Base-by-base conservation (phyloP, 495 filamentous ascomycete genomes). In the Saxophila tyrrhenica region DNA sequence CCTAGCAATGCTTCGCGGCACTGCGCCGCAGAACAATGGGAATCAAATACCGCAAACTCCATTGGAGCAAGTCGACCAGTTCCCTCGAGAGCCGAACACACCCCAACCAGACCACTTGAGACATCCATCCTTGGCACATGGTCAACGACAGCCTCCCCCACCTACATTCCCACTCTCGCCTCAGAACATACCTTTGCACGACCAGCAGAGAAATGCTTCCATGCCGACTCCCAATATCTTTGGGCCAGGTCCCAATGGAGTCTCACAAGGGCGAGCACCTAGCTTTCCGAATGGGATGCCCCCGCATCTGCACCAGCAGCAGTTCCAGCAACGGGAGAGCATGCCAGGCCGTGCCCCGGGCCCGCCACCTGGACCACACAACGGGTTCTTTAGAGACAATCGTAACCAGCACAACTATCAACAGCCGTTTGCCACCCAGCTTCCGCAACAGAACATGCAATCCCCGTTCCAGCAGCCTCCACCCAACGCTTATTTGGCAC, bases 141-240 rank as follows among this genome's bases (percentile, higher is more conserved):
- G 38, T 7, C 48, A 56, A 17, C 54, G 54, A 17, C 20, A 21
- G 3, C 49, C 49, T 21, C 45, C 50, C 25, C 50, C 50, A 10
- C 59, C 59, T 10, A 55, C 58, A 24, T 62, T 62, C 35, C 59
- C 59, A 22, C 53, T 54, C 45, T 38, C 49, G 15, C 47, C 50
- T 24, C 48, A 56, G 16, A 35, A 25, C 9, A 24, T 47, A 50
- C 3, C 25, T 9, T 23, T 7, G 29, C 58, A 57, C 39, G 29
- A 52, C 38, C 48, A 55, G 45, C 52, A 52, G 39, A 19, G 47
- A 10, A 45, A 54, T 21, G 17, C 62, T 68, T 24, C 68, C 68
- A 32, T 63, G 61, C 38, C 57, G 65, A 50, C 43, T 11, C 50
- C 58, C 20, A 32, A 43, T 20, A 50, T 48, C 21, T 53, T 60